These are phyloP conservation scores for Corymbia calophylla DNA, from an alignment of 441 rosid species.

Conservation along the genomic window DNA sequence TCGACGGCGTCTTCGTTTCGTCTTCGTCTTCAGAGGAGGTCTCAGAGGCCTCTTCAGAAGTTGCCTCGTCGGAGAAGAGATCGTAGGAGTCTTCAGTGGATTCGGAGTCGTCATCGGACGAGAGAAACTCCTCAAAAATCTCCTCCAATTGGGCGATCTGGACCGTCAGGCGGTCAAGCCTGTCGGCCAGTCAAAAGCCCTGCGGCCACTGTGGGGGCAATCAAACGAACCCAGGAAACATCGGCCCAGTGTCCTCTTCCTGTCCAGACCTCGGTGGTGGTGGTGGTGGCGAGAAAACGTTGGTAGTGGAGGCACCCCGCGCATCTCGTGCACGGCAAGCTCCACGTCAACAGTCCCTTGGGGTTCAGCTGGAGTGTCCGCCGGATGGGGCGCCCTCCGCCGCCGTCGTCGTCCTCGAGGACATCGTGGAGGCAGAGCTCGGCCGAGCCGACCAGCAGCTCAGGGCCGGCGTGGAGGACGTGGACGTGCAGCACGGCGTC, in stretches of 20 bases:
- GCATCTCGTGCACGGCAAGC: slow-evolving; percentile 28
- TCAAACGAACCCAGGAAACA: slow-evolving; percentile 49
- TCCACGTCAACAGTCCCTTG: slow-evolving; percentile 64
- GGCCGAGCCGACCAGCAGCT: slow-evolving; percentile 67
- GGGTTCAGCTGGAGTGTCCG: slow-evolving; percentile 54
- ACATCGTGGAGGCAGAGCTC: slow-evolving; percentile 45
- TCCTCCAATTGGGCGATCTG: slow-evolving; percentile 45
- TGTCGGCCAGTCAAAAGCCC: slow-evolving; percentile 68
- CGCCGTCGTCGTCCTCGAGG: slow-evolving; percentile 24
- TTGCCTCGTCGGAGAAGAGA: too few species aligned
- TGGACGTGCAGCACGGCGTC: slow-evolving; percentile 16
- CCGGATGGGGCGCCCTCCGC: slow-evolving; percentile 13
- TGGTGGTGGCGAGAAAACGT: slow-evolving; percentile 21
- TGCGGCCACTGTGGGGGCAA: slow-evolving; percentile 64
- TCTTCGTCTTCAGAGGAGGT: too few species aligned
- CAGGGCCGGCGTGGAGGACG: slow-evolving; percentile 60
- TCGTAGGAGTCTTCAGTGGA: too few species aligned
- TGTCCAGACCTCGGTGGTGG: not conserved
- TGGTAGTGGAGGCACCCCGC: slow-evolving; percentile 23
- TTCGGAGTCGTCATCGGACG: too few species aligned
- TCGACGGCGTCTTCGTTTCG: too few species aligned
- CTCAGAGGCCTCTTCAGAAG: too few species aligned
- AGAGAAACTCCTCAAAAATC: slow-evolving; percentile 29
- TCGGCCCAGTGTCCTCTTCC: slow-evolving; percentile 43
- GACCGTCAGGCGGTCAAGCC: slow-evolving; percentile 51